phyloP scores from a whole-genome alignment of 371 early-diverging fungal genomes.

The Mortierella sp. region DNA sequence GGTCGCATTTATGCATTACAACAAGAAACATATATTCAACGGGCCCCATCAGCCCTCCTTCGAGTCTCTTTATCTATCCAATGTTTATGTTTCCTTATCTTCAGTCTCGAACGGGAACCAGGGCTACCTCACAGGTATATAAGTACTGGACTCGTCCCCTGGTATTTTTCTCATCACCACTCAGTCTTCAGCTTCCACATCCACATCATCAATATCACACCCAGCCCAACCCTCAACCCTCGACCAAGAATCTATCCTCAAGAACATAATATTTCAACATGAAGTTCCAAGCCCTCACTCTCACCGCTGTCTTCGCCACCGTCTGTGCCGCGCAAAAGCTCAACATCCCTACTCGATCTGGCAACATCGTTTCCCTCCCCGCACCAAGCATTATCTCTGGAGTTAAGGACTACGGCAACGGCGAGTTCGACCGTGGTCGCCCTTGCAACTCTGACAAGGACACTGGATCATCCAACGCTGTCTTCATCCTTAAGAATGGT shows the following conservation, averaged over 20 bases:
- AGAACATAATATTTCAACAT: background rate
- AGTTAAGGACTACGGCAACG: constrained; percentile 15
- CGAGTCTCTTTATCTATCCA: background rate
- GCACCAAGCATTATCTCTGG: constrained; percentile 22
- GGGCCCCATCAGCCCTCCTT: background rate
- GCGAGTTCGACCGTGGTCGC: constrained; percentile 19
- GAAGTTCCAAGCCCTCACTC: constrained; percentile 17
- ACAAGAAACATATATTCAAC: background rate
- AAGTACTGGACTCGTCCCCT: background rate
- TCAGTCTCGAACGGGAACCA: background rate
- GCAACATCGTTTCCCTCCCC: background rate
- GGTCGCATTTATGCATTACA: constrained; percentile 9
- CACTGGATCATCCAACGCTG: constrained; percentile 24
- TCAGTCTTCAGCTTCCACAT: background rate
- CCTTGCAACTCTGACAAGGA: constrained; percentile 18
- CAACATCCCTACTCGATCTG: constrained; percentile 20
- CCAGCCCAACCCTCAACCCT: constrained; percentile 1
- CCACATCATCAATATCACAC: background rate
- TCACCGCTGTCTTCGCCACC: constrained; percentile 16
- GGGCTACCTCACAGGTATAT: constrained; percentile 12
- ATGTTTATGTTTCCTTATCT: background rate
- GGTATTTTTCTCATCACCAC: background rate
- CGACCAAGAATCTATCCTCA: background rate
- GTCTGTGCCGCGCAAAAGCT: constrained; percentile 16
- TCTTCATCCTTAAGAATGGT: constrained; percentile 23